Percentiles rank a stretch among this genome's conserved stretches.
These are phyloP conservation scores for Fusarium virguliforme DNA, from an alignment of 2,329 filamentous ascomycete genomes.

Conservation along the genomic window DNA sequence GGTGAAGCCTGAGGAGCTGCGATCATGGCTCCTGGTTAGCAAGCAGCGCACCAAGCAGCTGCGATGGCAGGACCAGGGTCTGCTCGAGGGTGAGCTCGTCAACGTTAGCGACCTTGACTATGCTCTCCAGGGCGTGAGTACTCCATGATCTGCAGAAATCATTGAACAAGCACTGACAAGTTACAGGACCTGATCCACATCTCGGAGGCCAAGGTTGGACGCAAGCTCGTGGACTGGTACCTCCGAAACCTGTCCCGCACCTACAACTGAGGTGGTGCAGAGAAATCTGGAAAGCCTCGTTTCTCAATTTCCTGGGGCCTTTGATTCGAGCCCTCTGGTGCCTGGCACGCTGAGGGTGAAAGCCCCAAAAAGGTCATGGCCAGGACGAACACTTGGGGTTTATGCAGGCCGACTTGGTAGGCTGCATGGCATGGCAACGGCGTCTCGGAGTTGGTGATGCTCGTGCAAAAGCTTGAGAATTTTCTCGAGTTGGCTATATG, in stretches of 20 bases:
- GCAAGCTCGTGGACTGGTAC: conserved; percentile 99
- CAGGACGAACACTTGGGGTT: conserved; percentile 47
- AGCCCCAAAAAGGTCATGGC: conserved; percentile 40
- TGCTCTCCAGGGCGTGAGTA: conserved; percentile 90
- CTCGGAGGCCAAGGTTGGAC: conserved; percentile 97
- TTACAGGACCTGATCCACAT: conserved; percentile 94
- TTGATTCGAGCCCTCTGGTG: conserved; percentile 31
- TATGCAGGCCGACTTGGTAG: conserved; percentile 55
- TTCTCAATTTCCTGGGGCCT: conserved; percentile 44
- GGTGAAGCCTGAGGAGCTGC: conserved; percentile 94
- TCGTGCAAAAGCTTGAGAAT: conserved; percentile 53
- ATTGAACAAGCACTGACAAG: conserved; percentile 18
- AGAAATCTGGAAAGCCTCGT: conserved; percentile 48
- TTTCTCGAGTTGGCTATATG: conserved; percentile 51
- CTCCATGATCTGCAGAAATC: not conserved
- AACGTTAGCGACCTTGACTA: conserved; percentile 98
- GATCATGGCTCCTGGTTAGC: conserved; percentile 94
- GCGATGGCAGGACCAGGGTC: conserved; percentile 88
- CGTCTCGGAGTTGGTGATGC: conserved; percentile 62
- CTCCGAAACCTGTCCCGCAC: conserved; percentile 95
- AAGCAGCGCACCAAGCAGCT: conserved; percentile 99
- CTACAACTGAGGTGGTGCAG: conserved; percentile 72
- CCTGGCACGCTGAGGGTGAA: conserved; percentile 22
- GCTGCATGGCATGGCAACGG: conserved; percentile 60
- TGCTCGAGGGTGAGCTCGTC: conserved; percentile 92